Base-by-base conservation (phyloP, 345 rosid species). In the Streptanthus diversifolius region DNA sequence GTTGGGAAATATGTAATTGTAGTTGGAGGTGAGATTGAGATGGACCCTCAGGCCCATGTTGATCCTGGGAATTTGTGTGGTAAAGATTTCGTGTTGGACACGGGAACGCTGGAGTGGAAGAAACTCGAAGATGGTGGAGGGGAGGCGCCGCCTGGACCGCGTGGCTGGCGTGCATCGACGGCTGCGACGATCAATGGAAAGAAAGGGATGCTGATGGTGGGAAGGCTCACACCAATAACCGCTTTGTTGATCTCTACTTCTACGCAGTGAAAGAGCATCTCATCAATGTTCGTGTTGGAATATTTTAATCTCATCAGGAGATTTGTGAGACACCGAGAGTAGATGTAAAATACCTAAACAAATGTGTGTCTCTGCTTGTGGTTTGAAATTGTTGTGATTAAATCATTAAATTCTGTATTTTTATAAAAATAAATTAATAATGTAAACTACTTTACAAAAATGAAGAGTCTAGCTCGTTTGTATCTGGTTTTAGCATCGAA, bases 161-260 rank as follows among this genome's bases (percentile, higher is more conserved):
- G 44, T 3, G 71, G 77, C 13, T 72, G 77, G 71, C 37, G 62
- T n/a, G 71, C 71, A 1, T 43, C 32, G 5, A 24, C 71, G 2
- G 1, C 5, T 64, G 77, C 64, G 0, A 54, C 47, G 1, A 1
- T 63, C 15, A 3, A 73, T 63, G 77, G 77, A 22, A 63, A 55
- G 63, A 44, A 54, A 19, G 77, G 77, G 15, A 53, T 73, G 13
- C 65, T 73, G 54, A 65, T 49, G 77, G 77, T 0, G 77, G 77
- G 24, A 73, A 73, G 47, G 15, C 25, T 32, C 57, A 33, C 10
- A 43, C 64, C 27, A 73, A 73, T 8, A 13, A 33, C 0, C 57
- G 77, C n/a, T 25, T 24, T 32, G 57, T 64, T 52, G 71, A 73
- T 65, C 32, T 73, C 37, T 73, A 62, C 71, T 73, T 73, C 47